A percentile compares a stretch with the other conserved stretches of the same genome.
phyloP scores from a whole-genome alignment of 2,329 filamentous ascomycete genomes.

The Sphaerulina musiva region DNA sequence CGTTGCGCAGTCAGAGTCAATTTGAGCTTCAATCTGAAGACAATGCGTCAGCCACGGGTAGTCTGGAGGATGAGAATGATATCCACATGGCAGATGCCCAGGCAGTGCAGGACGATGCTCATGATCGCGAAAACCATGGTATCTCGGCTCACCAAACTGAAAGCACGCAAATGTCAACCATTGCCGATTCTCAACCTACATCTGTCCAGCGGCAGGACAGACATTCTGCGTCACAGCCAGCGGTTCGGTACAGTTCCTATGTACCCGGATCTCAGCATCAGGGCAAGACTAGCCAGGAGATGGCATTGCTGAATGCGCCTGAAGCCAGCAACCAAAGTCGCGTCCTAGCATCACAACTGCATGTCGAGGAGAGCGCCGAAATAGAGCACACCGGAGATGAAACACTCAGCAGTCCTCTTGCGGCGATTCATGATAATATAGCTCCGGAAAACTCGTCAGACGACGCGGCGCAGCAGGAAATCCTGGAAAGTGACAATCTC shows the following conservation, averaged over 20 bases:
- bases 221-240: slow-evolving; percentile 12
- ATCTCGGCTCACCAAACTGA: not conserved
- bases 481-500: slow-evolving; percentile 31
- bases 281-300: slow-evolving; percentile 29
- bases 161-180: slow-evolving; percentile 35
- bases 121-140: not conserved
- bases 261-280: slow-evolving; percentile 34
- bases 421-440: slow-evolving; percentile 17
- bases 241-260: slow-evolving; percentile 32
- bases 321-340: slow-evolving; percentile 14
- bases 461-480: slow-evolving; percentile 12
- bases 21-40: slow-evolving; percentile 21
- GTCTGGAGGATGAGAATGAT: slow-evolving; percentile 5
- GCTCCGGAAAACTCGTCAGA: slow-evolving; percentile 20
- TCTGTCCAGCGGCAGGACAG: not conserved
- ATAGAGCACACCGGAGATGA: slow-evolving; percentile 6
- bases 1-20: slow-evolving; percentile 29
- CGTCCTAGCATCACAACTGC: slow-evolving; percentile 15
- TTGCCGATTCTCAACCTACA: slow-evolving; percentile 43
- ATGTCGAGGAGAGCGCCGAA: slow-evolving; percentile 9
- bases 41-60: slow-evolving; percentile 6
- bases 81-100: slow-evolving; percentile 4
- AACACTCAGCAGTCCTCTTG: slow-evolving; percentile 34
- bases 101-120: not conserved
- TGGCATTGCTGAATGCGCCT: slow-evolving; percentile 23